Evolutionary conservation across 1,284 basidiomycete genomes (phyloP).

Genomic region (Bjerkandera adusta): DNA sequence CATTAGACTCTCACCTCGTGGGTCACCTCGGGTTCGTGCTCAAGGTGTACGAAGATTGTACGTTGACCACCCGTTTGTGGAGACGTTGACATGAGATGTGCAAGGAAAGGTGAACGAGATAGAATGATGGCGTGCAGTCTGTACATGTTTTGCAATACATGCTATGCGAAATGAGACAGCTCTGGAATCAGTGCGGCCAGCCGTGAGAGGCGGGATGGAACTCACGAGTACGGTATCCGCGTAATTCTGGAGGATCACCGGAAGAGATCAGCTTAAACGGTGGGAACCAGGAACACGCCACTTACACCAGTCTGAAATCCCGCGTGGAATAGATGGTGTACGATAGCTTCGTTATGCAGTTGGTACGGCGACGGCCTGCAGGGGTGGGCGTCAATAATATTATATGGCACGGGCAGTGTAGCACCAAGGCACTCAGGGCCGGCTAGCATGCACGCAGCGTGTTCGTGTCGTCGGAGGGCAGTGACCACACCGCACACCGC

Average conservation of each 20-base stretch:
- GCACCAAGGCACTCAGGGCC: not conserved
- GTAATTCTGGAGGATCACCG: slow-evolving; percentile 55
- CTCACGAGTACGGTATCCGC: slow-evolving; percentile 76
- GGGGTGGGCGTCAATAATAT: slow-evolving; percentile 9
- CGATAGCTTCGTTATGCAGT: slow-evolving; percentile 66
- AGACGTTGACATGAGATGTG: slow-evolving; percentile 79
- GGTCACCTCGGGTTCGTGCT: slow-evolving; percentile 77
- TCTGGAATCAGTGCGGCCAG: slow-evolving; percentile 1
- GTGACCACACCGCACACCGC: no score
- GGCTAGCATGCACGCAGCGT: not conserved
- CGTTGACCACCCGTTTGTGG: slow-evolving; percentile 59
- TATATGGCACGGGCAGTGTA: not conserved
- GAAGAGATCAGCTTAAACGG: slow-evolving; percentile 9
- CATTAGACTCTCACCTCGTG: slow-evolving; percentile 63
- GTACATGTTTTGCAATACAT: slow-evolving; percentile 72
- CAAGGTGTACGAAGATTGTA: slow-evolving; percentile 70
- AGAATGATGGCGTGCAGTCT: slow-evolving; percentile 80
- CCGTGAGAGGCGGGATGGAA: slow-evolving; percentile 9
- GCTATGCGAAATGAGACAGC: slow-evolving; percentile 43
- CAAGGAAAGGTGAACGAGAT: slow-evolving; percentile 82
- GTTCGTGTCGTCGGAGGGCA: not conserved
- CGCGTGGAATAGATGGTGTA: slow-evolving; percentile 72
- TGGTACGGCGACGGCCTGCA: slow-evolving; percentile 44
- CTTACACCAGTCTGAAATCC: slow-evolving; percentile 79
- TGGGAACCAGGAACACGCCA: slow-evolving; percentile 20